Evolutionary conservation across 2,329 filamentous ascomycete species (phyloP), one percentile per base, ranked within the genome.

Genomic region (Trichoderma afroharzianum): DNA sequence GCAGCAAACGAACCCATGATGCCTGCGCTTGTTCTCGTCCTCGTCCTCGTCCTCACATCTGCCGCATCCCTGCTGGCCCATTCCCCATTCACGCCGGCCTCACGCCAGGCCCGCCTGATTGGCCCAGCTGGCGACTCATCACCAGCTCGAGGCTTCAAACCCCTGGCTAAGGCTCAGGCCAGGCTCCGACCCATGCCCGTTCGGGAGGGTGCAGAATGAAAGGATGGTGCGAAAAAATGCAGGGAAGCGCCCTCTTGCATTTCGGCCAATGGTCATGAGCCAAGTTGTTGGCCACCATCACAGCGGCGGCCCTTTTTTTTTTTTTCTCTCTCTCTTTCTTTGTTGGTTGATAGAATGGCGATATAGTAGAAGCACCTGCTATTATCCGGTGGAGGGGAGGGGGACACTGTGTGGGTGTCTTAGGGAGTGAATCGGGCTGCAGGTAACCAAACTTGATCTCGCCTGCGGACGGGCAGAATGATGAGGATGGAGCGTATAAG

Each of bases 141-240:
- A 62, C 39, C 57, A 62, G 58, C 39, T 63, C 36, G 58, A 28
- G 47, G 68, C 68, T 63, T 70, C 58, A 70, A 32, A 59, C 70
- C 70, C 70, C 70, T 72, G 70, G 64, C 70, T 72, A 72, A 66
- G 36, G 50, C 39, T 36, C 57, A 57, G 43, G 33, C 63, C 36
- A 36, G 70, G 59, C 58, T 47, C 39, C n/a, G 47, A 15, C 30
- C 64, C 59, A 58, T 50, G 71, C 71, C 71, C 18, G 11, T 72
- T 72, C 50, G 53, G 71, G 71, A 43, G 66, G 59, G 66, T 70
- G 66, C 30, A 68, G 66, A 68, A 68, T 68, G 66, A 68, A 68
- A 68, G 66, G 66, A 68, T 50, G 55, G 66, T 39, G 57, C 53
- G 30, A 21, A 43, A 43, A 50, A 32, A 57, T 33, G 69, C 33